phyloP scores from a whole-genome alignment of 192 early-diverging fungal species.

The Coemansia biformis region DNA sequence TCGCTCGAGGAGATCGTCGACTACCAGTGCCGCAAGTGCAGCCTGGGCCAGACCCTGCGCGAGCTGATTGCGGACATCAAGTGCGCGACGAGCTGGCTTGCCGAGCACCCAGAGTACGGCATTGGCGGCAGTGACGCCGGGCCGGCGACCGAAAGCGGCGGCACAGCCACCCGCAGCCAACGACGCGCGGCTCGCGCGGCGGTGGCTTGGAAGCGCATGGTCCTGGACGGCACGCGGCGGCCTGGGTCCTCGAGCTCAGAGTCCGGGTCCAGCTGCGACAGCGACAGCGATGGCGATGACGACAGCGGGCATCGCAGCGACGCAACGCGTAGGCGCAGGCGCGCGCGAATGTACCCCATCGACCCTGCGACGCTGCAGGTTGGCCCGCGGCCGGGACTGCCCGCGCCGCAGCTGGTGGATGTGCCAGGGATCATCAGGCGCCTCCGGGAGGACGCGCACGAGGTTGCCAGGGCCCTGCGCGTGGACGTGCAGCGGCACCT shows the following conservation, averaged over 20 bases:
- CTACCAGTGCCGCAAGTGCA: slow-evolving; percentile 47
- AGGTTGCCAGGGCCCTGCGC: slow-evolving; percentile 41
- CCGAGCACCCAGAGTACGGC: slow-evolving; percentile 26
- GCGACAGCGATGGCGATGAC: too few species aligned
- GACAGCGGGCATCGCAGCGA: too few species aligned
- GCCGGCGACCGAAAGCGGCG: not conserved
- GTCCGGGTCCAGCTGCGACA: slow-evolving; percentile 19
- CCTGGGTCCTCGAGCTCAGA: slow-evolving; percentile 7
- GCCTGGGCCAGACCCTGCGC: slow-evolving; percentile 42
- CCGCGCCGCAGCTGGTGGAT: slow-evolving; percentile 32
- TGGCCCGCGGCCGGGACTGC: slow-evolving; percentile 18
- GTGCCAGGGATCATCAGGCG: slow-evolving; percentile 28
- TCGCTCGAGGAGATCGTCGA: slow-evolving; percentile 40
- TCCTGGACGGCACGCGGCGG: slow-evolving; percentile 13
- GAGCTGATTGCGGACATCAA: slow-evolving; percentile 34
- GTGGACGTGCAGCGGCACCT: slow-evolving; percentile 46
- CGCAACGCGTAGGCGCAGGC: not conserved
- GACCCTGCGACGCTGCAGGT: slow-evolving; percentile 33
- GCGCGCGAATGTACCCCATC: slow-evolving; percentile 16
- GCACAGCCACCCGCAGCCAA: slow-evolving; percentile 6
- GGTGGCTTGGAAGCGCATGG: slow-evolving; percentile 27
- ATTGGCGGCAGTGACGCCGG: not conserved
- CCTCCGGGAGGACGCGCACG: slow-evolving; percentile 24
- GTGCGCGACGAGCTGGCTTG: slow-evolving; percentile 24
- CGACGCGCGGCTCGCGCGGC: slow-evolving; percentile 24